phyloP scores from a whole-genome alignment of 2,329 filamentous ascomycete genomes.

The Colletotrichum viniferum region DNA sequence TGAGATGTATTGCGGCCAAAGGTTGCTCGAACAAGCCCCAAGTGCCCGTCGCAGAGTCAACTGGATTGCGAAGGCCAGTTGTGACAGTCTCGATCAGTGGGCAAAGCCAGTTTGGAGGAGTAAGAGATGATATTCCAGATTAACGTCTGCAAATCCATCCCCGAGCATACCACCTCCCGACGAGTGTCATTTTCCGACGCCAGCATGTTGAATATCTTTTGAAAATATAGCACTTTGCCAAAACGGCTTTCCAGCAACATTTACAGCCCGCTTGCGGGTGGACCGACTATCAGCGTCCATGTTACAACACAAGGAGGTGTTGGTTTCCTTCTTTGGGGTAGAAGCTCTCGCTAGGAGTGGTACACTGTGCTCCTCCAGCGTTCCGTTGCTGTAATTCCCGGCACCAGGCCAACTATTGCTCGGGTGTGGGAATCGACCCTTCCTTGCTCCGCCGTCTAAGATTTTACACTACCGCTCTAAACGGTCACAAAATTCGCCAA shows the following conservation, averaged over 20 bases:
- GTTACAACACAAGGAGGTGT: background rate
- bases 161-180: background rate
- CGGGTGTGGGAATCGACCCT: background rate
- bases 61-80: background rate
- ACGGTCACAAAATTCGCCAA: conserved; percentile 8
- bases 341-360: background rate
- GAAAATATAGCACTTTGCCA: conserved; percentile 11
- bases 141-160: background rate
- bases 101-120: background rate
- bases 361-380: background rate
- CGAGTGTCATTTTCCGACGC: conserved; percentile 11
- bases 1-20: background rate
- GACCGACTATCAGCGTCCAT: background rate
- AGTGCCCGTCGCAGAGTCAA: background rate
- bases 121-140: background rate
- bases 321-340: background rate
- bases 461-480: conserved; percentile 19
- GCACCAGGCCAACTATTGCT: background rate
- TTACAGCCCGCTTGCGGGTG: background rate
- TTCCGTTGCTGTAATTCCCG: background rate
- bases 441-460: background rate
- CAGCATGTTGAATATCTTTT: conserved; percentile 15
- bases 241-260: conserved; percentile 1
- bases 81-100: background rate
- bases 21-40: background rate